Percentiles rank a stretch among this genome's conserved stretches.
Conservation (phyloP, 208 protist species). For the Vickermania spadyakhi region DNA sequence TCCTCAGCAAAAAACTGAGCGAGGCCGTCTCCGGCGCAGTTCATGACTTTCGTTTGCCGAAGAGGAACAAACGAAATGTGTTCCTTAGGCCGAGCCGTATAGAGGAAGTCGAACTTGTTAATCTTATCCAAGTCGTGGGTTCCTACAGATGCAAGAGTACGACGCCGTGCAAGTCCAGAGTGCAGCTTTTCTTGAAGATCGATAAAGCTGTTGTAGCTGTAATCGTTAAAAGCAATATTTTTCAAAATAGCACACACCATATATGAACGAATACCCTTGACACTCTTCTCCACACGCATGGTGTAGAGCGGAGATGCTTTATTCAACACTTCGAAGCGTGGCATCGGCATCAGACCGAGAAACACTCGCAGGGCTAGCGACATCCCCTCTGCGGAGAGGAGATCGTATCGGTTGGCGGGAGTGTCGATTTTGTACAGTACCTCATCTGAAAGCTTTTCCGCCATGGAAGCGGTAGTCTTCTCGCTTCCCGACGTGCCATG, state of each 20-base stretch:
- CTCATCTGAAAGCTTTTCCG: conserved; percentile 75
- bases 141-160: conserved; percentile 98
- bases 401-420: conserved; percentile 98
- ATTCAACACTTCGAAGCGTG: conserved; percentile 62
- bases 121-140: conserved; percentile 99
- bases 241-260: conserved; percentile 97
- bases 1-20: conserved; percentile 83
- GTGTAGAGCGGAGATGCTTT: conserved; percentile 48
- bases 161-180: conserved; percentile 94
- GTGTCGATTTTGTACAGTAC: conserved; percentile 98
- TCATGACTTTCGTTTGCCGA: conserved; percentile 61
- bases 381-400: conserved; percentile 95
- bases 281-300: conserved; percentile 79
- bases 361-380: conserved; percentile 87
- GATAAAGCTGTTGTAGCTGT: conserved; percentile 96
- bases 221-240: conserved; percentile 92
- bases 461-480: conserved; percentile 3
- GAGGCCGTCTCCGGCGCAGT: conserved; percentile 81
- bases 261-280: conserved; percentile 90
- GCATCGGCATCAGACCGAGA: conserved; percentile 45
- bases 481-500: conserved; percentile 25
- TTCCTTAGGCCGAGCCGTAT: conserved; percentile 55
- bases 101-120: conserved; percentile 85
- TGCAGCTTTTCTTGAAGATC: conserved; percentile 99
- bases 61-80: conserved; percentile 94